Evolutionary conservation across 1,284 basidiomycete species (phyloP).

Genomic region (Puccinia hordei): DNA sequence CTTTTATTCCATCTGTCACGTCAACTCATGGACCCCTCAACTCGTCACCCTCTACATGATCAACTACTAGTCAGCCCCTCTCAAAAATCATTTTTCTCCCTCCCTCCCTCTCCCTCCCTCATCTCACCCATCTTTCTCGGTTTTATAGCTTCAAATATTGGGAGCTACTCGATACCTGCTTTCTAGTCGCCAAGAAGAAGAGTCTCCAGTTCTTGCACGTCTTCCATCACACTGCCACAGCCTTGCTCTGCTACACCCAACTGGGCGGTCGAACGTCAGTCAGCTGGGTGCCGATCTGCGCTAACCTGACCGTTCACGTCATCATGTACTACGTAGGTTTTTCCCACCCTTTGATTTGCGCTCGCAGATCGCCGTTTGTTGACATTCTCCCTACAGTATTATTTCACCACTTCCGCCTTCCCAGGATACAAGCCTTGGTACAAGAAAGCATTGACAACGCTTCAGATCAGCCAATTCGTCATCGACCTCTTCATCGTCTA

Average conservation of each 20-base stretch:
- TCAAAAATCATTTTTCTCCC: constrained; percentile 67
- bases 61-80: constrained; percentile 90
- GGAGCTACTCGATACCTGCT: constrained; percentile 45
- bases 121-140: constrained; percentile 73
- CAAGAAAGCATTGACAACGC: constrained; percentile 92
- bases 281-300: constrained; percentile 91
- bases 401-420: constrained; percentile 86
- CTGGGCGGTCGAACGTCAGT: constrained; percentile 77
- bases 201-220: constrained; percentile 84
- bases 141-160: constrained; percentile 45
- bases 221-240: constrained; percentile 98
- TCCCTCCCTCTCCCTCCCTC: constrained; percentile 86
- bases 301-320: constrained; percentile 94
- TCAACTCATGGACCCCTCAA: constrained; percentile 76
- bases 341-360: constrained; percentile 65
- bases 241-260: constrained; percentile 89
- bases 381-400: constrained; percentile 69
- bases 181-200: constrained; percentile 48
- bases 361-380: too few species aligned
- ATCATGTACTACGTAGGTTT: constrained; percentile 75
- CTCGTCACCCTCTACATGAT: constrained; percentile 94
- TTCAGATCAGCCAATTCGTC: constrained; percentile 94
- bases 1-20: constrained; percentile 77
- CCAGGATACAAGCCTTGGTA: constrained; percentile 90
- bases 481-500: constrained; percentile 86